A percentile compares a stretch with the other conserved stretches of the same genome.
phyloP scores from a whole-genome alignment of 352 stramenopile species.

The Globisporangium apiculatum region DNA sequence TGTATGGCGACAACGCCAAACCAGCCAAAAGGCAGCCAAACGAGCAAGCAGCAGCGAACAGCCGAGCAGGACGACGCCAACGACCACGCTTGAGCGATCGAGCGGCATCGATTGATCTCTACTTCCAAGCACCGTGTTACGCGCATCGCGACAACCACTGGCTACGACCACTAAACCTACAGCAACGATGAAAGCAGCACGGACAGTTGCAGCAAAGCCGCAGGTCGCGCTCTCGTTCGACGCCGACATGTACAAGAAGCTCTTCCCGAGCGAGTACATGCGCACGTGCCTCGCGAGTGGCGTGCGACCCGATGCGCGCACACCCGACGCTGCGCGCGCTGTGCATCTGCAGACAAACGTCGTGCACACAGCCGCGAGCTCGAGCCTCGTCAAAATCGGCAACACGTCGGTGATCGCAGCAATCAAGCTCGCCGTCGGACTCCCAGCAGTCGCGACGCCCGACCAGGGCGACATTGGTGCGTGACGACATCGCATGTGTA shows the following conservation, averaged over 20 bases:
- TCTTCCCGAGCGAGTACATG: constrained; percentile 73
- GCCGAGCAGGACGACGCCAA: no score
- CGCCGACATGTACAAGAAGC: constrained; percentile 63
- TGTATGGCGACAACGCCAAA: no score
- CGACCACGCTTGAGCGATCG: no score
- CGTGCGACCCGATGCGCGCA: constrained; percentile 55
- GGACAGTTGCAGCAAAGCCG: not conserved
- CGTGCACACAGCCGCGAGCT: constrained; percentile 56
- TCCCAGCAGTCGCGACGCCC: constrained; percentile 52
- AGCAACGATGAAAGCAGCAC: constrained; percentile 3
- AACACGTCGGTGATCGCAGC: constrained; percentile 66
- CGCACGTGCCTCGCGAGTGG: constrained; percentile 47
- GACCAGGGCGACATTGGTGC: constrained; percentile 72
- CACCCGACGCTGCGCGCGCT: constrained; percentile 30
- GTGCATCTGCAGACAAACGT: constrained; percentile 65
- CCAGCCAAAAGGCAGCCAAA: no score
- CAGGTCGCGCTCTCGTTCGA: constrained; percentile 40
- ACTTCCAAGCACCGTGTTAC: no score
- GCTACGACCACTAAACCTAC: not conserved
- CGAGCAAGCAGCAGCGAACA: no score
- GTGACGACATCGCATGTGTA: not conserved
- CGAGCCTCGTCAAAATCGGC: constrained; percentile 67
- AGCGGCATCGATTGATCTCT: no score
- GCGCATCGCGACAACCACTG: not conserved
- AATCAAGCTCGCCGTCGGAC: constrained; percentile 69